These are phyloP conservation scores for Curvularia hawaiiensis DNA, from an alignment of 2,329 filamentous ascomycete genomes.

Conservation along the genomic window DNA sequence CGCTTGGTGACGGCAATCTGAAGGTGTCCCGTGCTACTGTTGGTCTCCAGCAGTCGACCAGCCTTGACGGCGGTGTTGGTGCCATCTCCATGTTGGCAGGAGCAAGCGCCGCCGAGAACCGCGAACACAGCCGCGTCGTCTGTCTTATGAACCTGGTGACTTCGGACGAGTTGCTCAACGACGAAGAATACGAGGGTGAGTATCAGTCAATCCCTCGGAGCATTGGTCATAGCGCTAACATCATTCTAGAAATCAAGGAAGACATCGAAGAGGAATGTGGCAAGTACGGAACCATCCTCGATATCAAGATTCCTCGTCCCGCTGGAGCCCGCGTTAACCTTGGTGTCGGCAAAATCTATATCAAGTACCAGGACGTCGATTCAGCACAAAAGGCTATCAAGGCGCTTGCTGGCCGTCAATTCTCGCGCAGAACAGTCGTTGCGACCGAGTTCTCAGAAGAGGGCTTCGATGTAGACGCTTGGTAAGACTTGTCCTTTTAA, in stretches of 20 bases:
- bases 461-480: slow-evolving; percentile 90
- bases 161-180: slow-evolving; percentile 89
- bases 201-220: slow-evolving; percentile 34
- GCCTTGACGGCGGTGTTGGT: slow-evolving; percentile 93
- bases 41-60: slow-evolving; percentile 88
- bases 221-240: slow-evolving; percentile 8
- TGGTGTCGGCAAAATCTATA: slow-evolving; percentile 96
- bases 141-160: slow-evolving; percentile 99
- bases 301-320: slow-evolving; percentile 93
- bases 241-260: slow-evolving; percentile 84
- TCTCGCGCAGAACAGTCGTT: slow-evolving; percentile 94
- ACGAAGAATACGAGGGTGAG: slow-evolving; percentile 86
- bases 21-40: slow-evolving; percentile 90
- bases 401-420: slow-evolving; percentile 92
- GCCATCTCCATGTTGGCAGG: slow-evolving; percentile 98
- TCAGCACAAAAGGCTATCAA: slow-evolving; percentile 83
- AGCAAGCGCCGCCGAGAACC: slow-evolving; percentile 73
- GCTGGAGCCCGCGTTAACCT: slow-evolving; percentile 80
- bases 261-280: slow-evolving; percentile 91
- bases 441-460: slow-evolving; percentile 98
- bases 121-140: slow-evolving; percentile 81
- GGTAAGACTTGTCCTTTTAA: slow-evolving; percentile 58
- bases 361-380: slow-evolving; percentile 84
- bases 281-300: slow-evolving; percentile 84
- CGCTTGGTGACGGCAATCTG: slow-evolving; percentile 83